Conservation (phyloP, 768 basidiomycete genomes). For the Steccherinum ochraceum region DNA sequence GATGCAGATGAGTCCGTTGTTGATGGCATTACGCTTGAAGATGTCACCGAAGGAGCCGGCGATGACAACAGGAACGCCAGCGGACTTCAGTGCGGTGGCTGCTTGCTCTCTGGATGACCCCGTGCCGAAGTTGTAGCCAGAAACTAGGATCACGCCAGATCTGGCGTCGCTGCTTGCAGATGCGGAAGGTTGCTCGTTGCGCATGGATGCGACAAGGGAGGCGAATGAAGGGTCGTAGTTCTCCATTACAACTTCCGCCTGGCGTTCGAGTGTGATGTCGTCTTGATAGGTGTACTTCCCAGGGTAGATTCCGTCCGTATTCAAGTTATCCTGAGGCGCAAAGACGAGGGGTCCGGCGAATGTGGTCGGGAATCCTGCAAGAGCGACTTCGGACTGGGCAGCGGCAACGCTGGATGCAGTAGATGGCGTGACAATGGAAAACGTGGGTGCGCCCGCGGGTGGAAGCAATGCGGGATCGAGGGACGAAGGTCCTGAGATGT, state of each 20-base stretch:
- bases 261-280: slow-evolving; percentile 91
- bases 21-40: slow-evolving; percentile 98
- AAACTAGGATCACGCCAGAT: slow-evolving; percentile 72
- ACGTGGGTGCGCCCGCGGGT: slow-evolving; percentile 44
- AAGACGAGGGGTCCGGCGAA: slow-evolving; percentile 89
- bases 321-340: slow-evolving; percentile 93
- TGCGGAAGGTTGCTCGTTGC: slow-evolving; percentile 18
- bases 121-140: slow-evolving; percentile 98
- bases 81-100: slow-evolving; percentile 92
- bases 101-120: slow-evolving; percentile 98
- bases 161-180: slow-evolving; percentile 24
- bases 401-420: slow-evolving; percentile 24
- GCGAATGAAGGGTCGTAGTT: slow-evolving; percentile 95
- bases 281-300: slow-evolving; percentile 99
- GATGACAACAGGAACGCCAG: slow-evolving; percentile 88
- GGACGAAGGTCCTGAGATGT: slow-evolving; percentile 78
- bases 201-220: slow-evolving; percentile 50
- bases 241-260: slow-evolving; percentile 98
- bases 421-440: slow-evolving; percentile 39
- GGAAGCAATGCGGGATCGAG: slow-evolving; percentile 51
- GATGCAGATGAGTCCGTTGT: slow-evolving; percentile 93
- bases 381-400: slow-evolving; percentile 51
- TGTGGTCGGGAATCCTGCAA: slow-evolving; percentile 74
- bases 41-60: slow-evolving; percentile 99
- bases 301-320: slow-evolving; percentile 97